Evolutionary conservation across 2,329 filamentous ascomycete species (phyloP).

Genomic region (Aspergillus tubingensis): DNA sequence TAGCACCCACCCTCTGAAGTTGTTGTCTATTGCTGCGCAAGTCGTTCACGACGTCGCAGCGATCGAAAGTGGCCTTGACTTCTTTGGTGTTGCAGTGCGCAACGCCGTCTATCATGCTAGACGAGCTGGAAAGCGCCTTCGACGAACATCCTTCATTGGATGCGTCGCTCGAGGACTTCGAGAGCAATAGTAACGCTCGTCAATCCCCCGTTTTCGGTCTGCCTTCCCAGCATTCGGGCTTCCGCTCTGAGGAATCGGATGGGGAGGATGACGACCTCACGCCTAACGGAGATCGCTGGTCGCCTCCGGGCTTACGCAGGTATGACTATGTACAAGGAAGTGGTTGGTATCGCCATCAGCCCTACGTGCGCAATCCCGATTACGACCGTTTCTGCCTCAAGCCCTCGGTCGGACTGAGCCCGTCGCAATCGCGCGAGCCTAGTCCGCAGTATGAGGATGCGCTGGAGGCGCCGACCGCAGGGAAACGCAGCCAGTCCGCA

Average conservation of each 20-base stretch:
- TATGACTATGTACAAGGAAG: conserved; percentile 55
- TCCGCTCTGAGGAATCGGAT: conserved; percentile 58
- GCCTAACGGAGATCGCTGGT: conserved; percentile 57
- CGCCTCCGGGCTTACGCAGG: conserved; percentile 64
- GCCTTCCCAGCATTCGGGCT: conserved; percentile 64
- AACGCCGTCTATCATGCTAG: conserved; percentile 46
- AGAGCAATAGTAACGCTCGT: conserved; percentile 50
- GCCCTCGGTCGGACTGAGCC: conserved; percentile 46
- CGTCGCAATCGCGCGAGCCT: conserved; percentile 56
- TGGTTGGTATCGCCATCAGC: conserved; percentile 56
- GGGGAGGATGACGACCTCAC: conserved; percentile 38
- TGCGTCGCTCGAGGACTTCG: conserved; percentile 64
- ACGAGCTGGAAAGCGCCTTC: conserved; percentile 53
- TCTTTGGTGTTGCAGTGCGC: conserved; percentile 27
- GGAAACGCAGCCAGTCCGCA: conserved; percentile 26
- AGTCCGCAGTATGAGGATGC: conserved; percentile 64
- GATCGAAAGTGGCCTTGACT: conserved; percentile 28
- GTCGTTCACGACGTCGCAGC: conserved; percentile 20
- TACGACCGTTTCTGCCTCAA: conserved; percentile 42
- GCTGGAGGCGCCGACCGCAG: conserved; percentile 43
- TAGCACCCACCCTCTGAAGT: conserved; percentile 8
- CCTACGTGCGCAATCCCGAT: conserved; percentile 48
- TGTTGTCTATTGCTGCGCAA: conserved; percentile 11
- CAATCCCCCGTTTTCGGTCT: conserved; percentile 57
- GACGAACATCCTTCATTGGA: conserved; percentile 62